Conservation (phyloP, 108 stramenopile species). For the Bacterosira constricta region DNA sequence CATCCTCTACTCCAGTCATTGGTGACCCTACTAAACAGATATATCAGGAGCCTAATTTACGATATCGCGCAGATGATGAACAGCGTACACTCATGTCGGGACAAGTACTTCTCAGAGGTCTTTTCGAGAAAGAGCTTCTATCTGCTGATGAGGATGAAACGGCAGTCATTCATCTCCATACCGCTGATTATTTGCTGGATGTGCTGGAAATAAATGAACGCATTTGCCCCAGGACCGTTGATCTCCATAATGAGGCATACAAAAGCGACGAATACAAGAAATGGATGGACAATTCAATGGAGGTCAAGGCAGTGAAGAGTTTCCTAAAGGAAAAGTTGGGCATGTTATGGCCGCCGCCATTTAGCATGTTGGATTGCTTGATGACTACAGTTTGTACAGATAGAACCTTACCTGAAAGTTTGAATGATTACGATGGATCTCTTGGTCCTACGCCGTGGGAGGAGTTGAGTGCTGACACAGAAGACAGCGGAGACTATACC, state of each 20-base stretch:
- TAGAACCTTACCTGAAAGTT: slow-evolving; percentile 62
- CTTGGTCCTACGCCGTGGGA: slow-evolving; percentile 29
- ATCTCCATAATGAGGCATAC: slow-evolving; percentile 47
- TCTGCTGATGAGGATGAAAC: slow-evolving; percentile 19
- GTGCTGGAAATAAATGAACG: slow-evolving; percentile 64
- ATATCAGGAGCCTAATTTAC: slow-evolving; percentile 52
- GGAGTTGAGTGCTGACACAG: neutral
- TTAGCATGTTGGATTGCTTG: slow-evolving; percentile 78
- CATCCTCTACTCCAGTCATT: neutral
- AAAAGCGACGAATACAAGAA: slow-evolving; percentile 56
- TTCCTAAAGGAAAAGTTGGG: slow-evolving; percentile 24
- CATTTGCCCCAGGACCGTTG: slow-evolving; percentile 66
- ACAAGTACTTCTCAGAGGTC: slow-evolving; percentile 74
- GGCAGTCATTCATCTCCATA: slow-evolving; percentile 68
- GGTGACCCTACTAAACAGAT: slow-evolving; percentile 35
- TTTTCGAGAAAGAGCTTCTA: slow-evolving; percentile 70
- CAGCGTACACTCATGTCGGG: slow-evolving; percentile 88
- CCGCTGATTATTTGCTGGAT: slow-evolving; percentile 76
- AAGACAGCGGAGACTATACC: slow-evolving; percentile 11
- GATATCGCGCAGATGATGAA: slow-evolving; percentile 85
- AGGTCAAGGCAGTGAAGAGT: slow-evolving; percentile 27
- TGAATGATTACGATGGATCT: slow-evolving; percentile 67
- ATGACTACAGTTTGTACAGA: slow-evolving; percentile 90
- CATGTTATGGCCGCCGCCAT: slow-evolving; percentile 16
- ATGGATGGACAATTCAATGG: slow-evolving; percentile 45